Evolutionary conservation across 2,329 filamentous ascomycete genomes (phyloP), one percentile per base, ranked within the genome.

Genomic region (Hypocrella siamensis): DNA sequence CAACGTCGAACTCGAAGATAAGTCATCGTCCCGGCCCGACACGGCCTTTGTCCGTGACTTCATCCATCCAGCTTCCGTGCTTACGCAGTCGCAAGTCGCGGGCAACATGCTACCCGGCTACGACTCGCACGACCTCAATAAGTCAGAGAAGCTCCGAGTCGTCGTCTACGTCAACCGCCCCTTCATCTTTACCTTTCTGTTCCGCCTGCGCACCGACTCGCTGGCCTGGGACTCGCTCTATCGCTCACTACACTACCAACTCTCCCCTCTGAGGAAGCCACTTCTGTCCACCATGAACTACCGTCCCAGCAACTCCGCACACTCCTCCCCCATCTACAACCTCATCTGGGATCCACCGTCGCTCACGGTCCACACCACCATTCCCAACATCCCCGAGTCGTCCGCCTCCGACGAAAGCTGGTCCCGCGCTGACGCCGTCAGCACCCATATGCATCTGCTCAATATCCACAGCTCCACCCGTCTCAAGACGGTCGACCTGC

Each of bases 131-230:
- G 65, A 71, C 40, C 53, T 57, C 35, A 69, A 65, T 46, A 70
- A 68, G 44, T 56, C 60, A 3, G 60, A 62, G 36, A 70, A 66
- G 42, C 51, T 85, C 26, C 70, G 76, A 1, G 75, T 82, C 2
- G 67, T 85, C 6, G 67, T 85, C 31, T 86, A 85, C 46, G 68
- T 77, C 28, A 73, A 75, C 48, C 69, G 67, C 17, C 82, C 82
- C 0, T 88, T 88, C 52, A 68, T 88, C 30, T 86, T 81, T 48
- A 70, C 76, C 2, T 77, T 90, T 38, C 58, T 90, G 4, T 88
- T 88, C 50, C 45, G 48, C 9, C 47, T 57, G 11, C 61, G 63
- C 29, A 76, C 77, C 6, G 62, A 70, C 33, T 68, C 71, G 2
- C 51, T 76, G 2, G 63, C 65, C 4, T 66, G 60, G 48, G 58